A percentile compares a stretch with the other conserved stretches of the same genome.
phyloP scores from a whole-genome alignment of 2,329 filamentous ascomycete species.

The Metarhizium humberi region DNA sequence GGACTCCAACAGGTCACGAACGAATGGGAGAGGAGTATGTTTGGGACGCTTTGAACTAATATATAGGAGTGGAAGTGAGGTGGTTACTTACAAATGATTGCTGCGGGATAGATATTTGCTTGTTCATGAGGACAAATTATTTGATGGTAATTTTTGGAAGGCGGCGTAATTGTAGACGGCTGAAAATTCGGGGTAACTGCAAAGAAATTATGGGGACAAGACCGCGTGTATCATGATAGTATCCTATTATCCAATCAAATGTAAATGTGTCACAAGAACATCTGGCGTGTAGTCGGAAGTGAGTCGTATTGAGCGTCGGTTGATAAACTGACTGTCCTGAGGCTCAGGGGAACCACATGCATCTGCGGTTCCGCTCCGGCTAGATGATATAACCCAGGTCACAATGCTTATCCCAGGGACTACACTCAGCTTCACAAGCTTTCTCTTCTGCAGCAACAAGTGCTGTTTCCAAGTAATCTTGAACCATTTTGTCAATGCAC shows the following conservation, averaged over 20 bases:
- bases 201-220: constrained; percentile 13
- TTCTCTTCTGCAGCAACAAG: constrained; percentile 14
- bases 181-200: constrained; percentile 21
- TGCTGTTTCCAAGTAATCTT: constrained; percentile 21
- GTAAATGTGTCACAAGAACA: neutral
- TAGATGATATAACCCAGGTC: neutral
- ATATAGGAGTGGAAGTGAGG: constrained; percentile 8
- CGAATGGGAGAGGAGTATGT: constrained; percentile 22
- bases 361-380: no score
- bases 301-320: neutral
- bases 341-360: no score
- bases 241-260: constrained; percentile 6
- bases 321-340: no score
- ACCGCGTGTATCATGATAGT: constrained; percentile 13
- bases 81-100: constrained; percentile 16
- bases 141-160: constrained; percentile 25
- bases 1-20: constrained; percentile 22
- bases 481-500: constrained; percentile 13
- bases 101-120: constrained; percentile 19
- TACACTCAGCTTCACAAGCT: constrained; percentile 8
- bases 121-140: constrained; percentile 18
- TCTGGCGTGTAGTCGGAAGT: neutral
- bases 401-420: constrained; percentile 11
- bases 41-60: constrained; percentile 20
- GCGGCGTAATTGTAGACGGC: constrained; percentile 20